Conservation (phyloP, 208 protist species). For the Vickermania spadyakhi region DNA sequence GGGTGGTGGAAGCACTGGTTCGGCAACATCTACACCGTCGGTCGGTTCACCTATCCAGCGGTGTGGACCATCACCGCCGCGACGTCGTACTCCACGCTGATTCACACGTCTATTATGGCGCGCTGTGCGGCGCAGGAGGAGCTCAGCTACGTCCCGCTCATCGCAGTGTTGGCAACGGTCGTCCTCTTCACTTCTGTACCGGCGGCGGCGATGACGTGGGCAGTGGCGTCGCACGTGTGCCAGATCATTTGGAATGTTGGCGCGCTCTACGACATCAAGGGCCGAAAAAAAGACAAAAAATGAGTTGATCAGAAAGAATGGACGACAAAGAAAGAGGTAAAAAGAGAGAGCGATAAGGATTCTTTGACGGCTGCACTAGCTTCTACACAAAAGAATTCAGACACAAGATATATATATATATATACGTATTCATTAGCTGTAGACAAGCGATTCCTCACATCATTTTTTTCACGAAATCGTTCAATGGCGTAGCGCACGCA, state of each 20-base stretch:
- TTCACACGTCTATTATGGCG: constrained; percentile 74
- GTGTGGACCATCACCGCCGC: constrained; percentile 78
- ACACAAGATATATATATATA: too few relatives aligned
- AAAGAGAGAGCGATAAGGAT: too few relatives aligned
- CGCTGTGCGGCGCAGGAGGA: constrained; percentile 31
- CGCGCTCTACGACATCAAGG: constrained; percentile 26
- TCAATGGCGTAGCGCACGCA: too few relatives aligned
- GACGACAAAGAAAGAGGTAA: too few relatives aligned
- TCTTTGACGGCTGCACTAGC: too few relatives aligned
- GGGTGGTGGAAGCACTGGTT: too few relatives aligned
- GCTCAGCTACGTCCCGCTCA: constrained; percentile 33
- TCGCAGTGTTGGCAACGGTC: constrained; percentile 56
- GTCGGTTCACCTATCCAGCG: constrained; percentile 66
- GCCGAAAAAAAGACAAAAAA: too few relatives aligned
- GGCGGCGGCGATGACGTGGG: constrained; percentile 24
- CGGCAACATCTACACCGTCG: constrained; percentile 34
- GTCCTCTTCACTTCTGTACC: constrained; percentile 41
- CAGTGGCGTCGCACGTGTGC: constrained; percentile 41
- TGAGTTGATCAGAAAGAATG: too few relatives aligned
- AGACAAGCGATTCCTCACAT: too few relatives aligned
- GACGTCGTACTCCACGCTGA: constrained; percentile 52
- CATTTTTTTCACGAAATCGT: too few relatives aligned
- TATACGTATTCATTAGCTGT: too few relatives aligned
- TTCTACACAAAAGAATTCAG: too few relatives aligned
- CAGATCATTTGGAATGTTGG: constrained; percentile 59